These are phyloP conservation scores for Eleusine indica DNA, from an alignment of 176 grass and related monocot species.

Conservation along the genomic window DNA sequence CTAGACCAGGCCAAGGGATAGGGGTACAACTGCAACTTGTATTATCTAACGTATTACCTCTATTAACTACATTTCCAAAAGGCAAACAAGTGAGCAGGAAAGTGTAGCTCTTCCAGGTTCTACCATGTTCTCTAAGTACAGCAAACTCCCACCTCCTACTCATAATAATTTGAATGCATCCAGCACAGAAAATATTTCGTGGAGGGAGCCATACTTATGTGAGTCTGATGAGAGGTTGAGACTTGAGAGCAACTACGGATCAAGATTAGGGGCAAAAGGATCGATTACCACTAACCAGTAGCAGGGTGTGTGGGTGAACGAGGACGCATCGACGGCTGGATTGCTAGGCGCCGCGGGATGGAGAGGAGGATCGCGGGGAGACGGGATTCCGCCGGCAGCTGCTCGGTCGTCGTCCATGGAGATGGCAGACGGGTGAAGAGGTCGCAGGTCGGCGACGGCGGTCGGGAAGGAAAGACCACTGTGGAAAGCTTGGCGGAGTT, in stretches of 20 bases:
- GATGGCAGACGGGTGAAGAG: background rate
- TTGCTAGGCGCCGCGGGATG: background rate
- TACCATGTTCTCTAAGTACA: background rate
- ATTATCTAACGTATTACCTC: background rate
- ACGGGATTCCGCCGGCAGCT: background rate
- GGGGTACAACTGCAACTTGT: background rate
- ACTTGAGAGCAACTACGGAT: constrained; percentile 1
- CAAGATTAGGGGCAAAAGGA: background rate
- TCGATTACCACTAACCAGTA: constrained; percentile 78
- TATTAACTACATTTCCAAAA: background rate
- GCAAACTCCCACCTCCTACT: background rate
- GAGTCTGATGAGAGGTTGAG: constrained; percentile 1
- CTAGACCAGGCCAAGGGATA: background rate
- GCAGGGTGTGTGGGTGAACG: constrained; percentile 66
- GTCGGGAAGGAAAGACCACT: no score
- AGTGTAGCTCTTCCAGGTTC: background rate
- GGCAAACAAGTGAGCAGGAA: constrained; percentile 9
- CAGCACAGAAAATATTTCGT: background rate
- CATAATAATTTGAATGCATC: background rate
- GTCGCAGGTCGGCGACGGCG: background rate
- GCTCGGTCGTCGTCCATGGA: constrained; percentile 50
- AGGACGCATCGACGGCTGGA: constrained; percentile 16
- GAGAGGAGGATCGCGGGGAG: background rate
- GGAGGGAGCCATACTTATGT: background rate
- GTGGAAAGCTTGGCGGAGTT: background rate